A percentile compares a stretch with the other conserved stretches of the same genome.
phyloP scores from a whole-genome alignment of 352 stramenopile species.

The Phytophthora constricta region DNA sequence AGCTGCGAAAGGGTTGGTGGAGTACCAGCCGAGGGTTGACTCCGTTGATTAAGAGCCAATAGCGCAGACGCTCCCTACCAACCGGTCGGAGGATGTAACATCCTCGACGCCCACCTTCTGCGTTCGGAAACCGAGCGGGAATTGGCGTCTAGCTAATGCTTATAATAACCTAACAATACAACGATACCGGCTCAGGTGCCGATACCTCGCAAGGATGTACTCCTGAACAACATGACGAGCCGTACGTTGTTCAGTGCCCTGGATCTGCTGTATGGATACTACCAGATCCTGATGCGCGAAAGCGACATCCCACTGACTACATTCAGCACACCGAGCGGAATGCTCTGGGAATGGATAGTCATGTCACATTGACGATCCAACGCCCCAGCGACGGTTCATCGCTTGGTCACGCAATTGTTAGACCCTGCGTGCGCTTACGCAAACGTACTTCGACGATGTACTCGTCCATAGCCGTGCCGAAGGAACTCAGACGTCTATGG shows the following conservation, averaged over 20 bases:
- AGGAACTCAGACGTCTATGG: not conserved
- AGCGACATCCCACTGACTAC: constrained; percentile 34
- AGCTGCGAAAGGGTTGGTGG: no score
- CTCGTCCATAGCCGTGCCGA: constrained; percentile 24
- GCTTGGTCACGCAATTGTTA: not conserved
- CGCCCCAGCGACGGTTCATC: not conserved
- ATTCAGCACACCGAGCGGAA: constrained; percentile 29
- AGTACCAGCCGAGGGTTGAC: no score
- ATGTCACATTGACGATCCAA: constrained; percentile 22
- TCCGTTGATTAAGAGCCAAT: no score
- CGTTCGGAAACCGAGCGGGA: not conserved
- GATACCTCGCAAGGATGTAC: constrained; percentile 36
- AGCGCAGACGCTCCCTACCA: no score
- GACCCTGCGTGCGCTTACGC: constrained; percentile 15
- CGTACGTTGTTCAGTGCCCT: constrained; percentile 10
- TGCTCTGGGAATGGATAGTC: constrained; percentile 44
- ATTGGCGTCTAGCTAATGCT: not conserved
- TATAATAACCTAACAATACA: constrained; percentile 9
- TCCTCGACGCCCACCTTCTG: constrained; percentile 2
- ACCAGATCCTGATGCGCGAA: constrained; percentile 21
- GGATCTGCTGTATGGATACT: constrained; percentile 18
- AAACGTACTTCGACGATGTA: constrained; percentile 39
- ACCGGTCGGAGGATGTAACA: no score
- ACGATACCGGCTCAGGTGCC: constrained; percentile 35
- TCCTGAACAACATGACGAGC: no score